A percentile compares a stretch with the other conserved stretches of the same genome.
phyloP scores from a whole-genome alignment of 2,329 filamentous ascomycete species.

The Tolypocladium tundrense region DNA sequence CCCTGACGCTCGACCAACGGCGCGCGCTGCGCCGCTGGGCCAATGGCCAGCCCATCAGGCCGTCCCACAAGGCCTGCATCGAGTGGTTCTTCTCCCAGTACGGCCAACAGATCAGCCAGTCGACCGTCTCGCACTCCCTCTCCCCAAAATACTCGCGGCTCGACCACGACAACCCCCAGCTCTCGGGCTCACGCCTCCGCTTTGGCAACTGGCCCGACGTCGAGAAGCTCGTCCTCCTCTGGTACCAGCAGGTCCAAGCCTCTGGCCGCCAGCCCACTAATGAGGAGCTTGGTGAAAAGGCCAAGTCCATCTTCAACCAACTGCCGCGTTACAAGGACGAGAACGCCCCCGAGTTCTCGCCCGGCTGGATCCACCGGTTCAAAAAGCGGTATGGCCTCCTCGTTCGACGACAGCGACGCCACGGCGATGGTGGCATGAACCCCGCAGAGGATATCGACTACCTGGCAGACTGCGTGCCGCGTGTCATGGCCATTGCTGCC shows the following conservation, averaged over 20 bases:
- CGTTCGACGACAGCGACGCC: slow-evolving; percentile 44
- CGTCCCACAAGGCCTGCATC: slow-evolving; percentile 52
- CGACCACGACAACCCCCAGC: slow-evolving; percentile 47
- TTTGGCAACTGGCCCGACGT: slow-evolving; percentile 57
- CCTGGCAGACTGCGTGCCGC: slow-evolving; percentile 48
- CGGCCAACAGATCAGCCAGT: slow-evolving; percentile 51
- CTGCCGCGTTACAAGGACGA: slow-evolving; percentile 52
- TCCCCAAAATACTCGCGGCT: slow-evolving; percentile 53
- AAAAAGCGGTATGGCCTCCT: slow-evolving; percentile 53
- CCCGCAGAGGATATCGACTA: slow-evolving; percentile 48
- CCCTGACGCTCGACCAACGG: slow-evolving; percentile 51
- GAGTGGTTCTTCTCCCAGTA: slow-evolving; percentile 52
- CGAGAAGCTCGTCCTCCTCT: slow-evolving; percentile 45
- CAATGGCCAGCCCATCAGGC: slow-evolving; percentile 43
- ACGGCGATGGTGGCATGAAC: slow-evolving; percentile 34
- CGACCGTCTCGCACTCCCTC: slow-evolving; percentile 51
- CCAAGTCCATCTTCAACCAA: slow-evolving; percentile 47
- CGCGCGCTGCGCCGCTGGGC: slow-evolving; percentile 51
- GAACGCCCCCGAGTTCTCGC: slow-evolving; percentile 49
- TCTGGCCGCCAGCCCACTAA: slow-evolving; percentile 49
- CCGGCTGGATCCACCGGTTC: slow-evolving; percentile 55
- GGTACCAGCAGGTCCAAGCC: slow-evolving; percentile 41
- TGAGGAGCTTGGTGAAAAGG: slow-evolving; percentile 52
- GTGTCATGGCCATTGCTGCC: slow-evolving; percentile 46
- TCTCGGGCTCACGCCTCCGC: slow-evolving; percentile 51